These are phyloP conservation scores for Gentiana straminea DNA, from an alignment of 257 asterid species.

Conservation along the genomic window DNA sequence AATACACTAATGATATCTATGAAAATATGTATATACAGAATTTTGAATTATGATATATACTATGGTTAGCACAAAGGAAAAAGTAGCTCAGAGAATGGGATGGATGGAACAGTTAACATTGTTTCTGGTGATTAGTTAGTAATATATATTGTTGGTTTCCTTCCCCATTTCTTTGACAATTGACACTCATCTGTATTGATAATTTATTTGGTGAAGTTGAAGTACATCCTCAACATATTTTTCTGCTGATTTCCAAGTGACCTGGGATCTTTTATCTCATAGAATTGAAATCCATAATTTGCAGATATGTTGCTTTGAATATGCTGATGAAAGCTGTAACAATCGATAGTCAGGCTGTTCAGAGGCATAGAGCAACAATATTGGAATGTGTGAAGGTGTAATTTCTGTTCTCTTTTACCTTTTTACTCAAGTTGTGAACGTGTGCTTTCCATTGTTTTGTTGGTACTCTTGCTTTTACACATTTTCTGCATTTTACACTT, in stretches of 20 bases:
- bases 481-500: not conserved
- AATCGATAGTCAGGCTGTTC: conserved; percentile 95
- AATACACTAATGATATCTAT: not conserved
- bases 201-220: not conserved
- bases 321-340: conserved; percentile 95
- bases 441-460: conserved; percentile 1
- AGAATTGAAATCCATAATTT: conserved; percentile 16
- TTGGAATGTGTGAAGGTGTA: conserved; percentile 95
- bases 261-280: conserved; percentile 12
- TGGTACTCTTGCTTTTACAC: not conserved
- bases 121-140: not conserved
- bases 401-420: not conserved
- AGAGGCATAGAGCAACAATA: conserved; percentile 95
- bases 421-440: not conserved
- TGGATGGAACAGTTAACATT: too few species aligned
- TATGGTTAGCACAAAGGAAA: too few species aligned
- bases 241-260: too few species aligned
- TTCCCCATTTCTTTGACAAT: not conserved
- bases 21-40: not conserved
- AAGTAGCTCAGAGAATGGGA: too few species aligned
- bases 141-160: not conserved
- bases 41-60: not conserved
- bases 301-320: conserved; percentile 95
- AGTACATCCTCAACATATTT: too few species aligned
- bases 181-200: not conserved